These are phyloP conservation scores for Wickerhamiella spandovensis DNA, from an alignment of 805 yeast genomes.

Conservation along the genomic window DNA sequence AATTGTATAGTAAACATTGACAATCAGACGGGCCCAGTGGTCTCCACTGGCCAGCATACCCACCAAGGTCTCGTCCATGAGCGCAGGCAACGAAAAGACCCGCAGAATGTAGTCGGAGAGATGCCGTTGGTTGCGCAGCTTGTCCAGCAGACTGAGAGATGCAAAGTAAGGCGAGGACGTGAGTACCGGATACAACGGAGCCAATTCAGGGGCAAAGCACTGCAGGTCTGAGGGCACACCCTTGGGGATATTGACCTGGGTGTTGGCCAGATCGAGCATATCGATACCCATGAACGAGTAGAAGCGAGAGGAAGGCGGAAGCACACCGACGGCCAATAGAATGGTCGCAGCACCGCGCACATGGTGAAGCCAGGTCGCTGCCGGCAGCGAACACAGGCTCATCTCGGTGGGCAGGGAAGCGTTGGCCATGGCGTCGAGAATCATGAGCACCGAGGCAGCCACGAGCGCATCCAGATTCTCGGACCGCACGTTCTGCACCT, in stretches of 20 bases:
- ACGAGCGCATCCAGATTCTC: slow-evolving; percentile 80
- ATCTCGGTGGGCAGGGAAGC: slow-evolving; percentile 46
- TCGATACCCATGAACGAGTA: slow-evolving; percentile 71
- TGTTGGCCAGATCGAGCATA: slow-evolving; percentile 76
- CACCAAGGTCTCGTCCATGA: slow-evolving; percentile 68
- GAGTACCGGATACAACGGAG: slow-evolving; percentile 77
- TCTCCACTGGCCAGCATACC: slow-evolving; percentile 75
- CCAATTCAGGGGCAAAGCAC: slow-evolving; percentile 77
- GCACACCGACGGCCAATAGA: slow-evolving; percentile 90
- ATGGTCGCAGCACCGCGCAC: slow-evolving; percentile 96
- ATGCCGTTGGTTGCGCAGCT: slow-evolving; percentile 60
- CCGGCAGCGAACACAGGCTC: slow-evolving; percentile 53
- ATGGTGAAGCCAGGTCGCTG: slow-evolving; percentile 94
- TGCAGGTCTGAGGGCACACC: slow-evolving; percentile 11
- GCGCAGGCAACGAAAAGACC: slow-evolving; percentile 86
- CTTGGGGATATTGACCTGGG: slow-evolving; percentile 15
- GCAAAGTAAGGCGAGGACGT: slow-evolving; percentile 72
- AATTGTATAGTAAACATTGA: slow-evolving; percentile 75
- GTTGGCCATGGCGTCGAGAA: slow-evolving; percentile 88
- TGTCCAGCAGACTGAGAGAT: slow-evolving; percentile 77
- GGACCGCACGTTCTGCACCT: slow-evolving; percentile 68
- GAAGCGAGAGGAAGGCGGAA: slow-evolving; percentile 54
- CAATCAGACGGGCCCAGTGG: slow-evolving; percentile 74
- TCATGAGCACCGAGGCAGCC: slow-evolving; percentile 77
- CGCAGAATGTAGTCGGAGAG: slow-evolving; percentile 77